Evolutionary conservation across 768 basidiomycete species (phyloP).

Genomic region (Boletus speciosus): DNA sequence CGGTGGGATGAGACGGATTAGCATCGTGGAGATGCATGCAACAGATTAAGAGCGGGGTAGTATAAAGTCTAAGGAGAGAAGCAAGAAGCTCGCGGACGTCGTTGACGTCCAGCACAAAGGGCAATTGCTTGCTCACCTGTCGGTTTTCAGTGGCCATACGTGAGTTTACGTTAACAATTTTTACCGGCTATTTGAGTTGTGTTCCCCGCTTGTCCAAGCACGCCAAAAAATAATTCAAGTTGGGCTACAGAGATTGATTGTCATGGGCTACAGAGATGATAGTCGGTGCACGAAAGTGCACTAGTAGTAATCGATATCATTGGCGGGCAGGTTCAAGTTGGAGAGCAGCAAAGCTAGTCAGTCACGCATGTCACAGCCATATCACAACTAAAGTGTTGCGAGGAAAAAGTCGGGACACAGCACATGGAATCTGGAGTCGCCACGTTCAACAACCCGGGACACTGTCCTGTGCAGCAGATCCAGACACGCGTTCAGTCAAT

Average conservation of each 20-base stretch:
- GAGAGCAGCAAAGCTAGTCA: neutral
- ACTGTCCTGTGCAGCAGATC: constrained; percentile 9
- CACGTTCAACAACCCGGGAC: neutral
- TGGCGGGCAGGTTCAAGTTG: neutral
- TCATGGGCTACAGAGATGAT: too few species aligned
- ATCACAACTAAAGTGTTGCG: neutral
- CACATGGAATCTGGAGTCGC: constrained; percentile 4
- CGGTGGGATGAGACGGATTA: constrained; percentile 51
- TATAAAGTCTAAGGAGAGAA: constrained; percentile 19
- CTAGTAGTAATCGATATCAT: neutral
- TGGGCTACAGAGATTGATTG: too few species aligned
- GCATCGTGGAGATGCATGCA: constrained; percentile 38
- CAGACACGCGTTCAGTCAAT: constrained; percentile 7
- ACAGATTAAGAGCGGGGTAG: constrained; percentile 26
- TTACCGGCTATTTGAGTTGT: constrained; percentile 9
- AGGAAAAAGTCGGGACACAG: constrained; percentile 5
- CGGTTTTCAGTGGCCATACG: constrained; percentile 30
- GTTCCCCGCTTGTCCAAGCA: constrained; percentile 3
- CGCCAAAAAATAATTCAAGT: neutral
- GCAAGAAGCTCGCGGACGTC: constrained; percentile 15
- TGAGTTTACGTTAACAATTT: constrained; percentile 30
- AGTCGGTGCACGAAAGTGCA: neutral
- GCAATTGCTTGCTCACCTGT: constrained; percentile 10
- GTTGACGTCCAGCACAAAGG: constrained; percentile 31
- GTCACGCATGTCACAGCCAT: constrained; percentile 1